Percentiles rank a stretch among this genome's conserved stretches.
These are phyloP conservation scores for Quercus glauca DNA, from an alignment of 306 rosid genomes.

Conservation along the genomic window DNA sequence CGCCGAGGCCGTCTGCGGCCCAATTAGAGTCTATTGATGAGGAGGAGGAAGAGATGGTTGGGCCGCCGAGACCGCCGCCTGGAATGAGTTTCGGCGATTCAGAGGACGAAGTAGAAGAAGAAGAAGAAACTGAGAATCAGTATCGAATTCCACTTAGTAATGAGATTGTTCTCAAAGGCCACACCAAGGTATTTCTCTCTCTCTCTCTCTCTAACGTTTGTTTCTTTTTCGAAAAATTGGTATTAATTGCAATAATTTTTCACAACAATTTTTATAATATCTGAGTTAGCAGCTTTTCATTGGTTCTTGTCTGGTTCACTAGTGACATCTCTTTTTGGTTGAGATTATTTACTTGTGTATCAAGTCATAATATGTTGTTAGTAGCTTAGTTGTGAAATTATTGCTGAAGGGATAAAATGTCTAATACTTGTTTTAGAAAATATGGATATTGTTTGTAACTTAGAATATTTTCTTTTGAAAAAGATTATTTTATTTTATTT, in stretches of 20 bases:
- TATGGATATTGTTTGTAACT: neutral
- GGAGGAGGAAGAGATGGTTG: constrained; percentile 45
- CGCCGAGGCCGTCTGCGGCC: constrained; percentile 51
- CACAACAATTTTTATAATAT: too few species aligned
- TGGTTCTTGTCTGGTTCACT: too few species aligned
- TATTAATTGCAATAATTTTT: too few species aligned
- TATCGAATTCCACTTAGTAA: constrained; percentile 82
- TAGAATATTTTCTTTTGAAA: neutral
- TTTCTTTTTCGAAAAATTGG: neutral
- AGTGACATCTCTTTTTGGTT: too few species aligned
- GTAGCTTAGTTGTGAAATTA: too few species aligned
- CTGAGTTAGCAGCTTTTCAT: too few species aligned
- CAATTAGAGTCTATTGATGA: constrained; percentile 10
- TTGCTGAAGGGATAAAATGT: neutral
- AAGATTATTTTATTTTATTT: too few species aligned
- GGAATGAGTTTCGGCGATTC: constrained; percentile 29
- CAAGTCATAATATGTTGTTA: too few species aligned
- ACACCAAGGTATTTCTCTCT: constrained; percentile 56
- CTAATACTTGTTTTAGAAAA: neutral
- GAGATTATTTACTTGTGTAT: too few species aligned
- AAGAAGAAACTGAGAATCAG: constrained; percentile 31
- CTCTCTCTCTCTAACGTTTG: neutral
- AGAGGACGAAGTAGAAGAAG: constrained; percentile 32
- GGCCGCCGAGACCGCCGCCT: constrained; percentile 61
- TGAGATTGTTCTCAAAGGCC: constrained; percentile 91